Percentiles rank a stretch among this genome's conserved stretches.
phyloP scores from a whole-genome alignment of 1,284 basidiomycete species.

The Termitomyces sp. region DNA sequence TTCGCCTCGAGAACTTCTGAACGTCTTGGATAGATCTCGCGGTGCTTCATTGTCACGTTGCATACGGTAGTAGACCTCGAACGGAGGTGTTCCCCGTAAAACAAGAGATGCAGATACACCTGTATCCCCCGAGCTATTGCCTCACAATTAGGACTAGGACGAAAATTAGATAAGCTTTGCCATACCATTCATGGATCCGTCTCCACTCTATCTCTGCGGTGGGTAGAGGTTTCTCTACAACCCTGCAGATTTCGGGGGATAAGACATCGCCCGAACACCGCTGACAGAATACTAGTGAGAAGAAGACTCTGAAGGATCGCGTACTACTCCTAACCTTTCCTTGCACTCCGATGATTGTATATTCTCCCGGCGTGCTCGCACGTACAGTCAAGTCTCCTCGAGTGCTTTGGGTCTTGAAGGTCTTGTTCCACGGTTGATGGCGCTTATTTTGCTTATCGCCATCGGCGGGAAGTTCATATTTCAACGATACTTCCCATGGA shows the following conservation, averaged over 20 bases:
- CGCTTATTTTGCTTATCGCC: slow-evolving; percentile 34
- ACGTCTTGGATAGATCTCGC: slow-evolving; percentile 55
- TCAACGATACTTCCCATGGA: slow-evolving; percentile 62
- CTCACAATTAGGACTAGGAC: background rate
- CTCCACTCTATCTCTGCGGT: slow-evolving; percentile 84
- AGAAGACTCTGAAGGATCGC: slow-evolving; percentile 1
- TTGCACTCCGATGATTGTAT: slow-evolving; percentile 67
- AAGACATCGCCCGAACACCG: slow-evolving; percentile 77
- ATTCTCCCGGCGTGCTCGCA: slow-evolving; percentile 72
- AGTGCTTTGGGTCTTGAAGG: slow-evolving; percentile 45
- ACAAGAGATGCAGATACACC: slow-evolving; percentile 86
- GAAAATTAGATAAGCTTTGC: background rate
- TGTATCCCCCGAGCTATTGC: slow-evolving; percentile 82
- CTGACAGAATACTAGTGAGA: slow-evolving; percentile 25
- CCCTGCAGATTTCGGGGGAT: slow-evolving; percentile 74
- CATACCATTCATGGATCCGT: slow-evolving; percentile 86
- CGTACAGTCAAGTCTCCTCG: slow-evolving; percentile 47
- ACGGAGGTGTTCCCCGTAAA: slow-evolving; percentile 87
- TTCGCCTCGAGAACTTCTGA: slow-evolving; percentile 75
- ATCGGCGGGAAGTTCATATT: slow-evolving; percentile 50
- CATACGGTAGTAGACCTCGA: slow-evolving; percentile 75
- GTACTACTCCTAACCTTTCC: slow-evolving; percentile 48
- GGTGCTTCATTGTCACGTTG: slow-evolving; percentile 66
- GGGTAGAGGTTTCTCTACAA: slow-evolving; percentile 72
- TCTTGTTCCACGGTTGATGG: slow-evolving; percentile 58